These are phyloP conservation scores for Chaetomium sp. DNA, from an alignment of 2,329 filamentous ascomycete species.

Conservation along the genomic window DNA sequence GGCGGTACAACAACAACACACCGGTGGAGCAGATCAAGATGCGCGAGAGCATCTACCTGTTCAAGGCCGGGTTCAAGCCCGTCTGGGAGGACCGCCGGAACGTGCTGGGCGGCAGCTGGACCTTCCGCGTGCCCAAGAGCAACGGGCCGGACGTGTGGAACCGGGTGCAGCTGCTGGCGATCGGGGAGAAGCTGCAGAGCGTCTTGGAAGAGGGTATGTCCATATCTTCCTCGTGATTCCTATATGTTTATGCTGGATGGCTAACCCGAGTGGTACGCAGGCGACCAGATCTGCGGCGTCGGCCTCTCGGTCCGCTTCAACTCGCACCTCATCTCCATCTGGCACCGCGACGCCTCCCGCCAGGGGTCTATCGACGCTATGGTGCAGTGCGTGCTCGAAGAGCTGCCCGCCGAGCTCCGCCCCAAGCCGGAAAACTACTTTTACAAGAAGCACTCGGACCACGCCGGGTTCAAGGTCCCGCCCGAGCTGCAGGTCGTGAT, in stretches of 20 bases:
- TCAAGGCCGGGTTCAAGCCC: slow-evolving; percentile 75
- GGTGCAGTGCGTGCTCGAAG: slow-evolving; percentile 70
- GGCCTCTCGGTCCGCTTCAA: slow-evolving; percentile 88
- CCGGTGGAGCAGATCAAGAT: slow-evolving; percentile 75
- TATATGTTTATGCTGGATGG: background rate
- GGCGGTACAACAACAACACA: slow-evolving; percentile 80
- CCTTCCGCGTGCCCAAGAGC: slow-evolving; percentile 82
- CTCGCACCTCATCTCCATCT: slow-evolving; percentile 83
- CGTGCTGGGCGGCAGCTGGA: slow-evolving; percentile 83
- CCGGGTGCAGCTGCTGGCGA: slow-evolving; percentile 76
- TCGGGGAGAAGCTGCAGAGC: slow-evolving; percentile 77
- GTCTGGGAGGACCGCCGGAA: slow-evolving; percentile 89
- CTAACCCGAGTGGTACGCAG: slow-evolving; percentile 45
- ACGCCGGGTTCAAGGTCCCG: slow-evolving; percentile 75
- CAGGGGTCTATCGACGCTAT: slow-evolving; percentile 76
- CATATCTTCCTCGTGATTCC: background rate
- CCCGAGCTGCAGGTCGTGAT: slow-evolving; percentile 60
- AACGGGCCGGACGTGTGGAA: slow-evolving; percentile 77
- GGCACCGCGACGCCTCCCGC: slow-evolving; percentile 87
- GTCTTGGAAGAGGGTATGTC: slow-evolving; percentile 68
- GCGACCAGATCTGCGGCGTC: slow-evolving; percentile 86
- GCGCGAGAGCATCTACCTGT: slow-evolving; percentile 77
- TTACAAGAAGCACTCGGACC: slow-evolving; percentile 89
- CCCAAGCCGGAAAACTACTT: slow-evolving; percentile 73
- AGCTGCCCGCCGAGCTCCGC: slow-evolving; percentile 70